Conservation (phyloP, 2,329 filamentous ascomycete species). For the Fusarium camptoceras region DNA sequence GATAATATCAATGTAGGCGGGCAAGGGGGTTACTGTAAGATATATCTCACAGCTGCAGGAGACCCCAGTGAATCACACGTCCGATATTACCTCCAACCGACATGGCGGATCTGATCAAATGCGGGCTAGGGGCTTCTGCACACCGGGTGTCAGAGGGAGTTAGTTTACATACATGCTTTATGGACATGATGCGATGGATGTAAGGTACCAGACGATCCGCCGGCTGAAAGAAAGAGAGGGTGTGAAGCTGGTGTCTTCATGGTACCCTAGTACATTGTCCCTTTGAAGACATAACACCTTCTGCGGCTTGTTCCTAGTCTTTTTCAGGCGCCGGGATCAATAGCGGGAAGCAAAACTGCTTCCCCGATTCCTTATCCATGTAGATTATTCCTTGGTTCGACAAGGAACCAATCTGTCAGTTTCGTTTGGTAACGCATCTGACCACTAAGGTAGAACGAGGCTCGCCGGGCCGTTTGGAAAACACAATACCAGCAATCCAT, state of each 20-base stretch:
- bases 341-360: slow-evolving; percentile 31
- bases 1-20: slow-evolving; percentile 1
- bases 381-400: slow-evolving; percentile 4
- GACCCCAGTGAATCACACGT: slow-evolving; percentile 21
- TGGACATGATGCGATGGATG: slow-evolving; percentile 38
- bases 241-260: slow-evolving; percentile 32
- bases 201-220: slow-evolving; percentile 41
- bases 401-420: slow-evolving; percentile 19
- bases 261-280: slow-evolving; percentile 28
- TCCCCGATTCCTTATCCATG: slow-evolving; percentile 29
- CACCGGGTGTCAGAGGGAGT: slow-evolving; percentile 25
- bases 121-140: slow-evolving; percentile 21
- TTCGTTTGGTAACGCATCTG: slow-evolving; percentile 20
- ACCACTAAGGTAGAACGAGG: background rate
- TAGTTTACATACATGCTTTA: slow-evolving; percentile 23
- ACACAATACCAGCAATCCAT: slow-evolving; percentile 11
- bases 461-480: slow-evolving; percentile 25
- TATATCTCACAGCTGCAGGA: slow-evolving; percentile 36
- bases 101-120: slow-evolving; percentile 18
- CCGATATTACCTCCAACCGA: slow-evolving; percentile 15
- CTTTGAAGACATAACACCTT: slow-evolving; percentile 14
- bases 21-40: slow-evolving; percentile 26
- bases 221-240: slow-evolving; percentile 21
- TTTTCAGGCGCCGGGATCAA: slow-evolving; percentile 12
- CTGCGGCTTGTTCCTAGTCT: slow-evolving; percentile 27